Conservation (phyloP, 2,329 filamentous ascomycete genomes). For the Alternaria hordeiaustralica region DNA sequence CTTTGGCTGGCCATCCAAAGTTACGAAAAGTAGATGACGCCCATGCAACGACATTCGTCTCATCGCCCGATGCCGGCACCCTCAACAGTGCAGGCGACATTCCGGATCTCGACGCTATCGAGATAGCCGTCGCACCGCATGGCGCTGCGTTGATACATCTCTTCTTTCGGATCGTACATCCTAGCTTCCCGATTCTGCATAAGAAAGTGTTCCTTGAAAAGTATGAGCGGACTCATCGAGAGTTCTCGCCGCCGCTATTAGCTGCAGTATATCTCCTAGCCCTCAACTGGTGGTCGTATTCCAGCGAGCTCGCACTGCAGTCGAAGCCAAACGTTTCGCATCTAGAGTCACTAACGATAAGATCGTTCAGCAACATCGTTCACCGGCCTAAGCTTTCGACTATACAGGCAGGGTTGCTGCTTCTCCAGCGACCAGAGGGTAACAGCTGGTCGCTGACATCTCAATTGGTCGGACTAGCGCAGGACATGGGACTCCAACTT, state of each 20-base stretch:
- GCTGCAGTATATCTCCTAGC: conserved; percentile 69
- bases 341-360: conserved; percentile 46
- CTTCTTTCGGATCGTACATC: conserved; percentile 72
- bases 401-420: conserved; percentile 49
- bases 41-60: conserved; percentile 32
- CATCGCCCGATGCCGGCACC: conserved; percentile 35
- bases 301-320: conserved; percentile 57
- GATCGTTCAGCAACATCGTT: conserved; percentile 47
- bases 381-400: conserved; percentile 51
- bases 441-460: conserved; percentile 43
- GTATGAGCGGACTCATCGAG: conserved; percentile 62
- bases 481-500: conserved; percentile 54
- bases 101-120: conserved; percentile 70
- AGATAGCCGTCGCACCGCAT: conserved; percentile 72
- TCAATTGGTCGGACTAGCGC: conserved; percentile 48
- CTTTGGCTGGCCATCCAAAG: conserved; percentile 17
- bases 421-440: conserved; percentile 47
- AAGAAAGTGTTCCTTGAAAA: conserved; percentile 69
- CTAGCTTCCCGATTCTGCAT: conserved; percentile 65
- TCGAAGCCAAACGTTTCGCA: conserved; percentile 51
- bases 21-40: conserved; percentile 34
- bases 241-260: conserved; percentile 65
- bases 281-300: conserved; percentile 67
- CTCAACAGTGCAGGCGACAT: conserved; percentile 40
- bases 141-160: conserved; percentile 74